Percentiles rank a stretch among this genome's conserved stretches.
phyloP scores from a whole-genome alignment of 2,329 filamentous ascomycete genomes.

The Aspergillus fijiensis region DNA sequence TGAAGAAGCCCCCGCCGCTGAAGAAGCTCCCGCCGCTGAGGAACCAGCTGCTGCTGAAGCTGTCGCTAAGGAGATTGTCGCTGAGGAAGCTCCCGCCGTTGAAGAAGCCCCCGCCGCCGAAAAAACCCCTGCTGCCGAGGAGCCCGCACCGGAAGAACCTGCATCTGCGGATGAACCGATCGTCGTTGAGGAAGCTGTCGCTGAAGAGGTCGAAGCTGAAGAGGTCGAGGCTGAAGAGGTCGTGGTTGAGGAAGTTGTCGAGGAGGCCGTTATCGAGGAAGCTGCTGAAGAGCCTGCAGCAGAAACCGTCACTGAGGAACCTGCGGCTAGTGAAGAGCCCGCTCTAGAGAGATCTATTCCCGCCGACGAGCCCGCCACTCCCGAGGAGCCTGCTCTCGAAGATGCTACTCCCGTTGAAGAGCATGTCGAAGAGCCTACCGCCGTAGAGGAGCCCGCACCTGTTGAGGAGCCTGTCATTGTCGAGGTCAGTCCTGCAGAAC shows the following conservation, averaged over 20 bases:
- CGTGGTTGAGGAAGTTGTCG: not conserved
- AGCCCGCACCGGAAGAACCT: slow-evolving; percentile 18
- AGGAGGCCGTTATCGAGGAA: slow-evolving; percentile 19
- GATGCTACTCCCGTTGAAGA: slow-evolving; percentile 13
- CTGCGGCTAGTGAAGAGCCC: slow-evolving; percentile 15
- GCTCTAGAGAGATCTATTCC: slow-evolving; percentile 15
- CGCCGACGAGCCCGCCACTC: slow-evolving; percentile 19
- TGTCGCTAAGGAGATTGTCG: slow-evolving; percentile 14
- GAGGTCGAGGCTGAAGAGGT: not conserved
- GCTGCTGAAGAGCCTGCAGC: slow-evolving; percentile 14
- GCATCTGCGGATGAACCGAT: slow-evolving; percentile 17
- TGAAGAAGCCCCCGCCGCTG: not conserved
- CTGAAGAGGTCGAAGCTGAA: slow-evolving; percentile 6
- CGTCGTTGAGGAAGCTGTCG: slow-evolving; percentile 15
- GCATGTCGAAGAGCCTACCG: slow-evolving; percentile 9
- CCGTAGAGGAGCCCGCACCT: slow-evolving; percentile 6
- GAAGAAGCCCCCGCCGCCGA: slow-evolving; percentile 12
- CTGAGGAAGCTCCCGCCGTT: slow-evolving; percentile 18
- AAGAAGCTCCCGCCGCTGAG: slow-evolving; percentile 17
- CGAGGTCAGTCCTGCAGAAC: slow-evolving; percentile 10
- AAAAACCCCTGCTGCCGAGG: slow-evolving; percentile 10
- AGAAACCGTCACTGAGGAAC: slow-evolving; percentile 15
- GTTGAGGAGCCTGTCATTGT: slow-evolving; percentile 9
- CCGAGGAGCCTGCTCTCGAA: slow-evolving; percentile 14
- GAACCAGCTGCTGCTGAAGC: slow-evolving; percentile 19